phyloP scores from a whole-genome alignment of 2,329 filamentous ascomycete species.

The Penicillium sp. region DNA sequence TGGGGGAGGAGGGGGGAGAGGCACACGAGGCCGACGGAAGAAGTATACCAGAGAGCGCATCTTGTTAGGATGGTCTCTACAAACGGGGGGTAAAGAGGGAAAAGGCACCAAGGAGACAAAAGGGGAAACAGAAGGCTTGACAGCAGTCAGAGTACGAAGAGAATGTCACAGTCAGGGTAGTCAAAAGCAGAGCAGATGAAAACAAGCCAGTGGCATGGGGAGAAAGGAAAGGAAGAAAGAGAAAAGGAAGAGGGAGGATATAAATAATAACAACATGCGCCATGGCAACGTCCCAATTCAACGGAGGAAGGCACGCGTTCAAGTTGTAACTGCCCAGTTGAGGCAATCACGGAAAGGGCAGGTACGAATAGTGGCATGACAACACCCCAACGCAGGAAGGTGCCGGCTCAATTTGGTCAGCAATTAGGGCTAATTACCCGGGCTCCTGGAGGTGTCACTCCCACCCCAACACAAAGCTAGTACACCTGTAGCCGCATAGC shows the following conservation, averaged over 20 bases:
- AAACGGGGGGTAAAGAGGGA: background rate
- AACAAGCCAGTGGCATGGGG: conserved; percentile 8
- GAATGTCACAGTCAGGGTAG: background rate
- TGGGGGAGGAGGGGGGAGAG: background rate
- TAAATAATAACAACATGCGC: background rate
- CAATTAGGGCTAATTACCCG: too few species aligned
- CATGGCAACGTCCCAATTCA: background rate
- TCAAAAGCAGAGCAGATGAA: background rate
- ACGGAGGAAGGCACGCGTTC: background rate
- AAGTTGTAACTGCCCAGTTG: too few species aligned
- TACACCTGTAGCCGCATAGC: too few species aligned
- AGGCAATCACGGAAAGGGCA: too few species aligned
- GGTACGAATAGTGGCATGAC: too few species aligned
- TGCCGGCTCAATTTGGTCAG: too few species aligned
- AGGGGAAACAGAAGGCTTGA: background rate
- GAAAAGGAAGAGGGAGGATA: background rate
- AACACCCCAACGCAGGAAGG: too few species aligned
- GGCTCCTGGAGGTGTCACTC: too few species aligned
- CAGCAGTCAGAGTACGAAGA: background rate
- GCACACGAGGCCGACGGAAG: background rate
- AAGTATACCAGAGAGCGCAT: too few species aligned
- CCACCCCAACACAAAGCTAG: too few species aligned
- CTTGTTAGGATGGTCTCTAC: too few species aligned
- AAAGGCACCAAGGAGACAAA: background rate
- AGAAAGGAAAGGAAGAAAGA: conserved; percentile 2